phyloP scores from a whole-genome alignment of 768 basidiomycete species.

The Lactifluus subvellereus region DNA sequence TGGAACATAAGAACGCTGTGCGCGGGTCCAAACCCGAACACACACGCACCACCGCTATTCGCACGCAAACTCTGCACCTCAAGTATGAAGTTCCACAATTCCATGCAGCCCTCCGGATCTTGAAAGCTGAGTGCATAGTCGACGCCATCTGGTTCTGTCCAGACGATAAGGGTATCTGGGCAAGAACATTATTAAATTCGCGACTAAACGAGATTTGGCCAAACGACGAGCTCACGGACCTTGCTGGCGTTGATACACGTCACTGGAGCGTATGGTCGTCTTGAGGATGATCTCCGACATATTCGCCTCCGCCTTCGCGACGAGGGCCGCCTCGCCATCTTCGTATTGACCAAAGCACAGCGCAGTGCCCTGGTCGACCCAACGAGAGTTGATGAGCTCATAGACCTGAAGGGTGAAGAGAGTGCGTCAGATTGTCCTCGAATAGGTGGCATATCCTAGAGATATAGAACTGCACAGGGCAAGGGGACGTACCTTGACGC shows the following conservation, averaged over 20 bases:
- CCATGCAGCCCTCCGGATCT: constrained; percentile 88
- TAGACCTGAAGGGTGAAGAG: constrained; percentile 62
- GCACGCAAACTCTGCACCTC: constrained; percentile 82
- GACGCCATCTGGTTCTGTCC: constrained; percentile 93
- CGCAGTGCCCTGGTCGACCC: constrained; percentile 96
- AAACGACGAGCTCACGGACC: constrained; percentile 41
- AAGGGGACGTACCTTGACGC: constrained; percentile 63
- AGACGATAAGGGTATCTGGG: constrained; percentile 93
- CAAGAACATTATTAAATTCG: constrained; percentile 8
- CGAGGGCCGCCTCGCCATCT: constrained; percentile 71
- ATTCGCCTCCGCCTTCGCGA: constrained; percentile 76
- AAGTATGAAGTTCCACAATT: constrained; percentile 96
- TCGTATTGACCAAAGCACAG: constrained; percentile 89
- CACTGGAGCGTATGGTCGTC: constrained; percentile 74
- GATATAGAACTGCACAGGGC: constrained; percentile 24
- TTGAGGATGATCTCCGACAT: constrained; percentile 68
- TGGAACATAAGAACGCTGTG: constrained; percentile 18
- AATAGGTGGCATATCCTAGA: constrained; percentile 24
- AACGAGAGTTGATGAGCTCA: constrained; percentile 82
- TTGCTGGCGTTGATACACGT: constrained; percentile 84
- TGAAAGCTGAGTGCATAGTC: constrained; percentile 98
- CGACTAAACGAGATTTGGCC: constrained; percentile 4
- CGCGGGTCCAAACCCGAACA: neutral
- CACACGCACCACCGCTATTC: constrained; percentile 52
- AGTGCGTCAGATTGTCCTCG: constrained; percentile 11